These are phyloP conservation scores for Talaromyces ruber DNA, from an alignment of 495 filamentous ascomycete genomes.

Conservation along the genomic window DNA sequence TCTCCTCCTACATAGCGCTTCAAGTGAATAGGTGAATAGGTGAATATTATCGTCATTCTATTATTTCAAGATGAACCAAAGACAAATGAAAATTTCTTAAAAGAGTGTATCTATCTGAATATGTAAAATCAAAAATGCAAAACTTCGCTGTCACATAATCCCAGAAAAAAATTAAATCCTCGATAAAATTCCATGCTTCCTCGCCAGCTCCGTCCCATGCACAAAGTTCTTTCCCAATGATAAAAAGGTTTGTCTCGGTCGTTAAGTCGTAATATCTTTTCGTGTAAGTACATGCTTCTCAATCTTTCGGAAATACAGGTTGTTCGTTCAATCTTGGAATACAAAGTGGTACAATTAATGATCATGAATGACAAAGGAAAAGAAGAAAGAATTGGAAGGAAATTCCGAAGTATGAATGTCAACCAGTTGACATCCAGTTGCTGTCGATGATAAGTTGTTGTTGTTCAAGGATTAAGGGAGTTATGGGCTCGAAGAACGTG, in stretches of 20 bases:
- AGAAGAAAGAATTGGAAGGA: not conserved
- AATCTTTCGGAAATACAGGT: not conserved
- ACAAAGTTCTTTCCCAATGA: not conserved
- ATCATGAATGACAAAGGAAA: not conserved
- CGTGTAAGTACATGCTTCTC: not conserved
- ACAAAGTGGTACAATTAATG: not conserved
- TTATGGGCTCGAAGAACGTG: not conserved
- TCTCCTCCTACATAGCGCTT: no score
- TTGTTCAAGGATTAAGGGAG: not conserved
- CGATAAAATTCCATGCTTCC: not conserved
- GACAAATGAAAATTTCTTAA: not conserved
- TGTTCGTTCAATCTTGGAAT: not conserved
- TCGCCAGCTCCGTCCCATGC: not conserved
- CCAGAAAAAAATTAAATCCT: not conserved
- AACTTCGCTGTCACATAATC: not conserved
- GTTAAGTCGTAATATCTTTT: not conserved
- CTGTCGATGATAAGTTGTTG: not conserved
- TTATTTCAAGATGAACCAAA: not conserved
- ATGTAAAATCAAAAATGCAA: not conserved
- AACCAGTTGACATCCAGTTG: not conserved
- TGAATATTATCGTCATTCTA: no score
- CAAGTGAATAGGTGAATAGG: no score
- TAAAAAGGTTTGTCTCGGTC: not conserved
- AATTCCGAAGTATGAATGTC: not conserved
- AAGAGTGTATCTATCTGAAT: not conserved